These are phyloP conservation scores for Vanderwaltozyma tropicalis DNA, from an alignment of 805 yeast genomes.

Conservation along the genomic window DNA sequence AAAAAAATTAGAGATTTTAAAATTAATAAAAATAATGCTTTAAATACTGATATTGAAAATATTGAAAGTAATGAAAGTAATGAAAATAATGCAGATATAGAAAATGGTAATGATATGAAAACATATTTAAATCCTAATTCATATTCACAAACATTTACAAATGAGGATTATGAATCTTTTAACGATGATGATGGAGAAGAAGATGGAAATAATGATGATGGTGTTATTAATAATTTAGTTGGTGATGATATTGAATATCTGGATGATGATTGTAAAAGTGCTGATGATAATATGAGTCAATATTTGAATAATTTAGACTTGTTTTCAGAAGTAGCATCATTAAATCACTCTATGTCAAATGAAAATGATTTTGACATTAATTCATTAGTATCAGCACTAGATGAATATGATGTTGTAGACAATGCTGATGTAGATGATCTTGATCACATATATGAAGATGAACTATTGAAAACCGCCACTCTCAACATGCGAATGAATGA, in stretches of 20 bases:
- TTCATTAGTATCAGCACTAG: conserved; percentile 21
- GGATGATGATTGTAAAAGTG: not conserved
- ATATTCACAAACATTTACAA: not conserved
- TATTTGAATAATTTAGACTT: conserved; percentile 2
- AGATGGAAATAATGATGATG: conserved; percentile 6
- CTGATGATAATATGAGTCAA: not conserved
- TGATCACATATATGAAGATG: conserved; percentile 3
- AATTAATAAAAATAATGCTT: no score
- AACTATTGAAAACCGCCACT: not conserved
- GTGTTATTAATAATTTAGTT: conserved; percentile 4
- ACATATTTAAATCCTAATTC: not conserved
- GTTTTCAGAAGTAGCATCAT: conserved; percentile 6
- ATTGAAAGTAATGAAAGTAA: not conserved
- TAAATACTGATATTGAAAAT: not conserved
- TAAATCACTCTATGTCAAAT: conserved; percentile 1
- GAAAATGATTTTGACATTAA: conserved; percentile 6
- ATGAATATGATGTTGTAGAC: conserved; percentile 22
- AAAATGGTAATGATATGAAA: not conserved
- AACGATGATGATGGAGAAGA: conserved; percentile 8
- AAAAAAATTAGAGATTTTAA: conserved; percentile 1
- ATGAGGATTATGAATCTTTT: conserved; percentile 2
- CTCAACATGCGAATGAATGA: no score
- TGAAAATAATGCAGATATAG: not conserved
- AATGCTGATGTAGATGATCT: conserved; percentile 4
- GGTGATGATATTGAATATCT: not conserved